A percentile compares a stretch with the other conserved stretches of the same genome.
Conservation (phyloP, 129 eudicot species). For the Flaveria ramosissima region DNA sequence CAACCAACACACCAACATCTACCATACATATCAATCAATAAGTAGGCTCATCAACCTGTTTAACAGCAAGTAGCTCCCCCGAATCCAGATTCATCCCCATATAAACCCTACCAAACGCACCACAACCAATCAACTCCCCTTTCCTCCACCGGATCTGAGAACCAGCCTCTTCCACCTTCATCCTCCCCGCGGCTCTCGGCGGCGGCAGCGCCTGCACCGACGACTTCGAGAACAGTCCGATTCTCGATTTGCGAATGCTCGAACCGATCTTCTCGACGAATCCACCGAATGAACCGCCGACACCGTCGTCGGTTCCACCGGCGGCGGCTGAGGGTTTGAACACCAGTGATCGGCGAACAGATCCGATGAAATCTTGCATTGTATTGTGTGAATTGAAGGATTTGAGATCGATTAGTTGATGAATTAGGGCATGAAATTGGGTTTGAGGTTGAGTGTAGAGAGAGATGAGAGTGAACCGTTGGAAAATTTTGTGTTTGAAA, state of each 20-base stretch:
- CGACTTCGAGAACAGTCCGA: constrained; percentile 60
- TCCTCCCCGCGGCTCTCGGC: constrained; percentile 30
- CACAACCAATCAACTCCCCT: constrained; percentile 92
- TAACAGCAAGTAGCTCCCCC: constrained; percentile 91
- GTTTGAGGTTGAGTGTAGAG: constrained; percentile 27
- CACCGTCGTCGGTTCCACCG: constrained; percentile 38
- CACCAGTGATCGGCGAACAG: constrained; percentile 93
- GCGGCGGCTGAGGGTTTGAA: constrained; percentile 65
- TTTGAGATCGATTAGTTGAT: constrained; percentile 2
- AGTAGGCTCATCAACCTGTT: constrained; percentile 46
- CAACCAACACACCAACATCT: neutral
- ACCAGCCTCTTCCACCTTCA: constrained; percentile 43
- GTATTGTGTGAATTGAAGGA: neutral
- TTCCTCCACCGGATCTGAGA: constrained; percentile 92
- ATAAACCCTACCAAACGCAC: constrained; percentile 95
- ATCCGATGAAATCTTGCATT: constrained; percentile 93
- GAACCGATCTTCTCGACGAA: constrained; percentile 91
- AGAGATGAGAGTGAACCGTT: constrained; percentile 45
- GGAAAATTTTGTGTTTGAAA: constrained; percentile 40
- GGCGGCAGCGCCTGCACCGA: constrained; percentile 63
- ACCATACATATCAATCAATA: neutral
- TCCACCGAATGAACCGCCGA: constrained; percentile 56
- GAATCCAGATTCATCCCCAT: constrained; percentile 99
- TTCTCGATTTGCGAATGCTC: constrained; percentile 76
- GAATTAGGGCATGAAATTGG: constrained; percentile 34